Base-by-base conservation (phyloP, 768 basidiomycete species). In the Amylocystis lapponica region DNA sequence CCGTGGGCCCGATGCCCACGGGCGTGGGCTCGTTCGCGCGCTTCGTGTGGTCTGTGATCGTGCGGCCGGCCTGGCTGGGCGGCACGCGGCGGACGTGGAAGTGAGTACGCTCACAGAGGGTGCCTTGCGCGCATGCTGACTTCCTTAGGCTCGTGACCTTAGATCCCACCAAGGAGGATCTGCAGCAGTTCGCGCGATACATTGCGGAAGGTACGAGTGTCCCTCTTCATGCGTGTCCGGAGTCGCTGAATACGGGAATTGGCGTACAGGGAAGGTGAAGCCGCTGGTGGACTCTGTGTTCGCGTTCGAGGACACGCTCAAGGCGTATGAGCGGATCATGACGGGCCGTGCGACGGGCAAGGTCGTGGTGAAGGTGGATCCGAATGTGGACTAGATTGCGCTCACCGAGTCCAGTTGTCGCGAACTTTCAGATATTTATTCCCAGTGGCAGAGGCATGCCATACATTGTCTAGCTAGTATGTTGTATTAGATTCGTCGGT, bases 291-390 rank as follows among this genome's bases (percentile, higher is more conserved):
- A 87, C 55, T 81, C 79, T 0, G 72, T 77, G 0, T 73, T 67
- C 45, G 61, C 56, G 3, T 84, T 85, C 39, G 68, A 75, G 26
- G 76, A 83, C 5, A 75, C 61, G 2, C 56, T 74, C 40, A 62
- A 74, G 44, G 86, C 84, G 0, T 89, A 83, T 53, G 79, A 81
- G 11, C 66, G 70, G 39, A 55, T 83, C 7, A 66, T 79, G 71
- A 71, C 74, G 1, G 60, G 66, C 4, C 66, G 74, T 16, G 77
- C 81, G 1, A 74, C 67, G 3, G 86, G 86, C 0, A 86, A 86
- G 56, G 71, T 88, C 3, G 68, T 86, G 3, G 71, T 87, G 19
- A 75, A 69, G 47, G 60, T 81, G 5, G 63, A 68, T 16, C 48
- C 58, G 2, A 41, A 43, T 8, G 49, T 42, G 9, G 43, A 47